A percentile compares a stretch with the other conserved stretches of the same genome.
Conservation (phyloP, 495 filamentous ascomycete genomes). For the Aspergillus cavernicola region DNA sequence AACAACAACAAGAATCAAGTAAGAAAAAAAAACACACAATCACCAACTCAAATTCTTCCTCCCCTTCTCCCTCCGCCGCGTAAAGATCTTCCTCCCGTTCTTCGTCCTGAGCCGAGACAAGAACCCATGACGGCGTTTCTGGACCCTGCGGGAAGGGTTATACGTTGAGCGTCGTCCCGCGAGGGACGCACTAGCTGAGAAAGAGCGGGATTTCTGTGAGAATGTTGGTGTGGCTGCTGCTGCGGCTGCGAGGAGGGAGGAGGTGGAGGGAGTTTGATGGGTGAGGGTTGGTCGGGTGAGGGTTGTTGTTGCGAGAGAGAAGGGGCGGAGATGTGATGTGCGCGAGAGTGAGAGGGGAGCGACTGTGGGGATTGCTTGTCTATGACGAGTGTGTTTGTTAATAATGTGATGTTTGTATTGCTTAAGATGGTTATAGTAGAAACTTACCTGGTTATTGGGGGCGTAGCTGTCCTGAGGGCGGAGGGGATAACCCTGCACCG, state of each 20-base stretch:
- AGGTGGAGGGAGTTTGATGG: not conserved
- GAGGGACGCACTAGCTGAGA: constrained; percentile 43
- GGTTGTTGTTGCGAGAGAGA: constrained; percentile 1
- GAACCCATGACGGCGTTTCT: constrained; percentile 70
- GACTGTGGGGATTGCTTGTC: not conserved
- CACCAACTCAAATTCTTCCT: constrained; percentile 59
- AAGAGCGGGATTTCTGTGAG: constrained; percentile 32
- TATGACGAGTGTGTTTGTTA: not conserved
- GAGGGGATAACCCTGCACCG: constrained; percentile 33
- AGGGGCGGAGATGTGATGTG: not conserved
- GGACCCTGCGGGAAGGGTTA: constrained; percentile 62
- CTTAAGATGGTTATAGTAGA: not conserved
- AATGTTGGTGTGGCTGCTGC: constrained; percentile 22
- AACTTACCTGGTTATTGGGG: constrained; percentile 17
- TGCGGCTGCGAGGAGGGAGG: constrained; percentile 12
- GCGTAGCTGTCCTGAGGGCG: constrained; percentile 14
- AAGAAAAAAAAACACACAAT: constrained; percentile 9
- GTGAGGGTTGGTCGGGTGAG: constrained; percentile 5
- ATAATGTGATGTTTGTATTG: not conserved
- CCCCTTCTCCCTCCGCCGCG: constrained; percentile 56
- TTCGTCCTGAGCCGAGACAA: constrained; percentile 53
- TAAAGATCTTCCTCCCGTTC: constrained; percentile 54
- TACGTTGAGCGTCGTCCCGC: constrained; percentile 58
- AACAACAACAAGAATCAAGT: not conserved
- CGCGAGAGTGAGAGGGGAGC: not conserved